These are phyloP conservation scores for Boletus rufocinnamomeus DNA, from an alignment of 768 basidiomycete genomes.

Conservation along the genomic window DNA sequence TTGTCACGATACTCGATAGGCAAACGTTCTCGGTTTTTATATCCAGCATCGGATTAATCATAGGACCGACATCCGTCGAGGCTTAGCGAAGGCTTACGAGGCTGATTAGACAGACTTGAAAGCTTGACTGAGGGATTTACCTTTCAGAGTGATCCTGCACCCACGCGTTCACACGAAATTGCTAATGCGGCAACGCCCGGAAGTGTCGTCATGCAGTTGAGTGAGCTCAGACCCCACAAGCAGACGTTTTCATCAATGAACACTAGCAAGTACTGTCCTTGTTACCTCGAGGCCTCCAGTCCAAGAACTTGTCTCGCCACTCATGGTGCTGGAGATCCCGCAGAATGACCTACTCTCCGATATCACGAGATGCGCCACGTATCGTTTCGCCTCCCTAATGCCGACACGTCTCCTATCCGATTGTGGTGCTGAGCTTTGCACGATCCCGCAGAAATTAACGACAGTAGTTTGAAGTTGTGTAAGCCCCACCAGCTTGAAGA, in stretches of 20 bases:
- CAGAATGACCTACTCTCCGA: background rate
- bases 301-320: background rate
- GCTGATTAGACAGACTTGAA: constrained; percentile 16
- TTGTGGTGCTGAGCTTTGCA: background rate
- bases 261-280: background rate
- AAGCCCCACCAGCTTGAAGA: background rate
- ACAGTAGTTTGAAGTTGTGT: background rate
- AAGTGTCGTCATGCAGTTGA: background rate
- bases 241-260: too few species aligned
- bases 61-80: background rate
- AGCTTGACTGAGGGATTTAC: constrained; percentile 16
- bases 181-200: background rate
- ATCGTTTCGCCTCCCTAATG: background rate
- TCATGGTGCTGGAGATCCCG: background rate
- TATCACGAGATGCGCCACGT: background rate
- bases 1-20: background rate
- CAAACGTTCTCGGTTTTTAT: constrained; percentile 16
- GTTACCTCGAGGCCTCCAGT: background rate
- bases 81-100: constrained; percentile 12
- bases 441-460: background rate
- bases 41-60: constrained; percentile 5
- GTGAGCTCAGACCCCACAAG: background rate
- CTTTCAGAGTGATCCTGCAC: constrained; percentile 23
- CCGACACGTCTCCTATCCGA: background rate
- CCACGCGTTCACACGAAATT: constrained; percentile 30